These are phyloP conservation scores for Dactylellina parvicollis DNA, from an alignment of 2,329 filamentous ascomycete genomes.

Conservation along the genomic window DNA sequence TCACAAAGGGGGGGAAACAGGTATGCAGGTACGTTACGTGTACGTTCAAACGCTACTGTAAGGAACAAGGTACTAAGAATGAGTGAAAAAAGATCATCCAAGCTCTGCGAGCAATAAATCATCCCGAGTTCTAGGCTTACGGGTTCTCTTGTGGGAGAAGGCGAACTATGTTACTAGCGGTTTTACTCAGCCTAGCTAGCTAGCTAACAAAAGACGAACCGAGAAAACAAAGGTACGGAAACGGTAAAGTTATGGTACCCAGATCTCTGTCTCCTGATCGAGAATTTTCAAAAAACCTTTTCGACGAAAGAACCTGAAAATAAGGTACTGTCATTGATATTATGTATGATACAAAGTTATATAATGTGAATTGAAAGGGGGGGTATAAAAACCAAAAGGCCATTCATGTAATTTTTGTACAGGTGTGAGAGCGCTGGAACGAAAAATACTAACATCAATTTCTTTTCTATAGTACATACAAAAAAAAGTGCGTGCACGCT, in stretches of 20 bases:
- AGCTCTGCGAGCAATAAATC: background rate
- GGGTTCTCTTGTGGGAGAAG: background rate
- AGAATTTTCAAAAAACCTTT: too few species aligned
- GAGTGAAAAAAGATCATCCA: background rate
- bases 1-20: background rate
- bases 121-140: background rate
- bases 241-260: background rate
- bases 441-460: background rate
- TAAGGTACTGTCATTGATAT: too few species aligned
- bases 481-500: background rate
- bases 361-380: too few species aligned
- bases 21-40: background rate
- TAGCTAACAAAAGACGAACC: background rate
- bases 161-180: too few species aligned
- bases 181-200: too few species aligned
- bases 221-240: background rate
- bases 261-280: too few species aligned
- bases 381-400: too few species aligned
- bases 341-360: too few species aligned
- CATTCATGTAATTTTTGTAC: too few species aligned
- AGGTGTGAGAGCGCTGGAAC: too few species aligned
- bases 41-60: background rate
- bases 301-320: too few species aligned
- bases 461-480: background rate
- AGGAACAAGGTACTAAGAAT: background rate